These are phyloP conservation scores for Fusarium pilosicola DNA, from an alignment of 2,329 filamentous ascomycete species.

Conservation along the genomic window DNA sequence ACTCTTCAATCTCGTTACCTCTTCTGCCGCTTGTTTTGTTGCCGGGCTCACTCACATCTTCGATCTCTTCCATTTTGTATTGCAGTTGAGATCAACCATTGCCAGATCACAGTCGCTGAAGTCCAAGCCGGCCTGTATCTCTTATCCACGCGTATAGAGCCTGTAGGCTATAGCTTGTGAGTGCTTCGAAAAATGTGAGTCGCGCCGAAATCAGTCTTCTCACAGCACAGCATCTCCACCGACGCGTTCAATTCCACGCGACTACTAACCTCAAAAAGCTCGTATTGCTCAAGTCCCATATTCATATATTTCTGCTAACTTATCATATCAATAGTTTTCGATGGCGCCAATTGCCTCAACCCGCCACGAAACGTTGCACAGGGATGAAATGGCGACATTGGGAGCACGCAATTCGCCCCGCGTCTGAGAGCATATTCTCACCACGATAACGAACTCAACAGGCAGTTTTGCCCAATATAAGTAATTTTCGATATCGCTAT, in stretches of 20 bases:
- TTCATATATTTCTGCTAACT: too few relatives aligned
- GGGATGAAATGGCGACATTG: not conserved
- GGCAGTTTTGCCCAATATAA: rapidly evolving
- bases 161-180: rapidly evolving
- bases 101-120: rapidly evolving
- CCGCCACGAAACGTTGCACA: not conserved
- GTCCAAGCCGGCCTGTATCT: rapidly evolving
- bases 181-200: not conserved
- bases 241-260: too few relatives aligned
- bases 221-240: not conserved
- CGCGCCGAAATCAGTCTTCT: not conserved
- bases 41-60: rapidly evolving
- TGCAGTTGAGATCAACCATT: not conserved
- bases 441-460: not conserved
- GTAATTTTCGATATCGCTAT: not conserved
- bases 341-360: not conserved
- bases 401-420: not conserved
- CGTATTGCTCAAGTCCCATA: rapidly evolving
- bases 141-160: rapidly evolving
- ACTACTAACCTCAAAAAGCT: rapidly evolving
- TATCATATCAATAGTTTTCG: not conserved
- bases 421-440: not conserved
- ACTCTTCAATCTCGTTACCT: not conserved
- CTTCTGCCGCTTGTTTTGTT: not conserved
- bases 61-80: not conserved